phyloP scores from a whole-genome alignment of 257 asterid species.

The Nicotiana obtusifolia region DNA sequence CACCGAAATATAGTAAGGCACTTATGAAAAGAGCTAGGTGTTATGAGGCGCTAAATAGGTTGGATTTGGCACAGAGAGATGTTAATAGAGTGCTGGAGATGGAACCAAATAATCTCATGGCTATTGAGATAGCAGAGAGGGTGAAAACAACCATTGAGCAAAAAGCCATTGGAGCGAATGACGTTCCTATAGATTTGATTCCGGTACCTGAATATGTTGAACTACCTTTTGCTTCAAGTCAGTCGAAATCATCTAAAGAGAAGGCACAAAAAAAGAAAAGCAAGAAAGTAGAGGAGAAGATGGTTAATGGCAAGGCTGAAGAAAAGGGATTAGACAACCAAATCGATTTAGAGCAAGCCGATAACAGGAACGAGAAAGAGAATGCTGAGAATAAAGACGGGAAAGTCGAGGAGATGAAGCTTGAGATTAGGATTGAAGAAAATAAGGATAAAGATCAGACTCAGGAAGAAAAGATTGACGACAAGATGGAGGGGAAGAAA shows the following conservation, averaged over 20 bases:
- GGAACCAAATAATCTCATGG: conserved; percentile 82
- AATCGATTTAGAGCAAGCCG: conserved; percentile 25
- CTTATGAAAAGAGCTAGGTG: conserved; percentile 85
- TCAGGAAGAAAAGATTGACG: neutral
- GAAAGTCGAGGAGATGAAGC: neutral
- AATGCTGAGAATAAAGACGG: neutral
- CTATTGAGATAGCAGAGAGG: conserved; percentile 60
- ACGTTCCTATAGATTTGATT: conserved; percentile 29
- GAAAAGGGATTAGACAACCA: neutral
- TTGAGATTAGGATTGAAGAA: neutral
- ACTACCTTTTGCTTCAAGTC: conserved; percentile 29
- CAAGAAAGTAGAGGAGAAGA: conserved; percentile 27
- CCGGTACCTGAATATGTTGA: conserved; percentile 49
- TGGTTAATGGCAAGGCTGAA: conserved; percentile 14
- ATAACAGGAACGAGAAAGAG: conserved; percentile 27
- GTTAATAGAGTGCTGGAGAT: conserved; percentile 48
- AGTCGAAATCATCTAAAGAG: conserved; percentile 28
- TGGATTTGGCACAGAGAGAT: conserved; percentile 68
- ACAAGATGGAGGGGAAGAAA: conserved; percentile 9
- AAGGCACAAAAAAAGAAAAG: conserved; percentile 42
- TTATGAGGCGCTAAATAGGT: conserved; percentile 73
- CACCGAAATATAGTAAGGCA: conserved; percentile 80
- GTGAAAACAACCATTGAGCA: conserved; percentile 41
- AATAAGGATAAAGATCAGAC: neutral
- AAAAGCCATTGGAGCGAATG: conserved; percentile 31